Evolutionary conservation across 2,329 filamentous ascomycete genomes (phyloP), one percentile per base, ranked within the genome.

Genomic region (Neonectria sp.): DNA sequence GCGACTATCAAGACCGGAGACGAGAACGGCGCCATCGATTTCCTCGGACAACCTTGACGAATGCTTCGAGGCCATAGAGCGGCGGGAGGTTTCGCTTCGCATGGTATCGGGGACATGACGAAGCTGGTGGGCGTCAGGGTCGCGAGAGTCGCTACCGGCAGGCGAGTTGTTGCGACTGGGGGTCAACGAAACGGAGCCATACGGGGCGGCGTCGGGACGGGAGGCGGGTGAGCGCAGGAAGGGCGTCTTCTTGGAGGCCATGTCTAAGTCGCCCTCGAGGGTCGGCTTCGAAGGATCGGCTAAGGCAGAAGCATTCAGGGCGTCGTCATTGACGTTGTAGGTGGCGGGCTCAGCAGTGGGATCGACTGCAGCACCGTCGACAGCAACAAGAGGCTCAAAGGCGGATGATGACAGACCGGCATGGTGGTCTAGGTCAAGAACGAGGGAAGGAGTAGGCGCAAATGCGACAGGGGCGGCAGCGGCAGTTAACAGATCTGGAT

Each of bases 1-100:
- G 45, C 88, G 84, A 53, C 86, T 84, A 46, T 88, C 87, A 7
- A 88, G 79, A 33, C 88, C 86, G 24, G 85, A 84, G 45, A 85
- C 82, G n/a, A 89, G 80, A 35, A 85, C 82, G 17, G 86, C 83
- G 37, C 83, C 83, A 31, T 86, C 86, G 24, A 89, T 79, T 67
- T 88, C 86, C 48, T 86, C 84, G 4, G 87, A 87, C 27, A 79
- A 64, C 46, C 80, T 79, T n/a, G 76, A 80, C 13, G 79, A 79
- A 53, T 77, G 77, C 48, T 74, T 75, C 9, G 78, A 79, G 17
- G 73, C 58, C 21, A 66, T 66, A 33, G 80, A 82, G 24, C 76
- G 80, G 43, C 73, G 74, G 21, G 80, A 80, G 46, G 69, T 75
- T 13, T 77, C 71, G 52, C 81, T 81, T 33, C 75, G 73, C 67